Conservation (phyloP, 495 filamentous ascomycete genomes). For the Annulohypoxylon stygium region DNA sequence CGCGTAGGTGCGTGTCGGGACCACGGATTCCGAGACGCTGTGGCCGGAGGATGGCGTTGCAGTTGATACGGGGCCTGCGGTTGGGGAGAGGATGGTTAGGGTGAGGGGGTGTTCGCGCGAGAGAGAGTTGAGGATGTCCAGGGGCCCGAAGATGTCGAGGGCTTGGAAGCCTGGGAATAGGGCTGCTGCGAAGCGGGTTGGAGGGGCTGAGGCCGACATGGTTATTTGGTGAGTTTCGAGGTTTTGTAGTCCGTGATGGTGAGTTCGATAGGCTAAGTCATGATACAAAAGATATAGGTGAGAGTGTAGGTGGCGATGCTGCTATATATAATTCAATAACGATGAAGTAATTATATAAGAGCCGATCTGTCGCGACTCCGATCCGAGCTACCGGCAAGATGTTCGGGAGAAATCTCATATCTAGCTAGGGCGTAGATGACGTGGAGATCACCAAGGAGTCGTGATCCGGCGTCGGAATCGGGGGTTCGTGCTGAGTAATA, state of each 20-base stretch:
- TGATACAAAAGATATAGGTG: background rate
- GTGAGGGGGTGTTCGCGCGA: constrained; percentile 54
- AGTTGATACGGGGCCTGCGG: constrained; percentile 63
- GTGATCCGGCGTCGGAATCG: constrained; percentile 32
- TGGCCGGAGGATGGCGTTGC: constrained; percentile 33
- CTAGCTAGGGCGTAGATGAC: constrained; percentile 10
- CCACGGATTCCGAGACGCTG: constrained; percentile 59
- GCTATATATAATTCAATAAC: background rate
- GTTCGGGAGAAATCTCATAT: background rate
- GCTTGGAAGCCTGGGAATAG: constrained; percentile 65
- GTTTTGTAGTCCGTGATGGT: background rate
- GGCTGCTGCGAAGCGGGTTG: constrained; percentile 55
- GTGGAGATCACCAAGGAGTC: constrained; percentile 25
- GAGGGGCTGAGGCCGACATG: constrained; percentile 14
- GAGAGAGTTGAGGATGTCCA: constrained; percentile 72
- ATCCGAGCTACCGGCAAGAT: background rate
- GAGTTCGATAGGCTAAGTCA: background rate
- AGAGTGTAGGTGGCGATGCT: background rate
- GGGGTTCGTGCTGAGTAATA: constrained; percentile 25
- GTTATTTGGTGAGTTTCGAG: background rate
- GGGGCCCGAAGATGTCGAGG: constrained; percentile 69
- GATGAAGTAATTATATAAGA: background rate
- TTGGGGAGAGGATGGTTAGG: constrained; percentile 65
- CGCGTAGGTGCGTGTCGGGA: constrained; percentile 74
- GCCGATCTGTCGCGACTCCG: background rate